These are phyloP conservation scores for Thalassiosira hispida DNA, from an alignment of 352 stramenopile genomes.

Conservation along the genomic window DNA sequence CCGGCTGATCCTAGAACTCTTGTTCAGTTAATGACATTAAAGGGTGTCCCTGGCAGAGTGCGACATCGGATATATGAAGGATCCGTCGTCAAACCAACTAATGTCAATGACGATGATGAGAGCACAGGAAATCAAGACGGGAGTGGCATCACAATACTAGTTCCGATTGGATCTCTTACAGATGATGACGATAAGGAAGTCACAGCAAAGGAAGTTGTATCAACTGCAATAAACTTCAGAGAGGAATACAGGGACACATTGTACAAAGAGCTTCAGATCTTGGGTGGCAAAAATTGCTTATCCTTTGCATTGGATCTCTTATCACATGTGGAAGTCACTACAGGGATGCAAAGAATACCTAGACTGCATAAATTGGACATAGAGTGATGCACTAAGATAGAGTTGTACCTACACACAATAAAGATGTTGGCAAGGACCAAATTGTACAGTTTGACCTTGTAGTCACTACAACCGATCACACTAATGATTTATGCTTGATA, in stretches of 20 bases:
- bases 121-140: slow-evolving; percentile 1
- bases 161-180: slow-evolving; percentile 21
- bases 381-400: too few species aligned
- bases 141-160: slow-evolving; percentile 26
- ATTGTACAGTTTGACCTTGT: too few species aligned
- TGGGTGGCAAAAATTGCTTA: slow-evolving; percentile 48
- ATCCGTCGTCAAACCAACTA: not conserved
- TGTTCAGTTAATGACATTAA: slow-evolving; percentile 46
- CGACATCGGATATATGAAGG: slow-evolving; percentile 27
- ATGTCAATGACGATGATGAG: not conserved
- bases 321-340: slow-evolving; percentile 14
- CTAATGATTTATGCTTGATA: too few species aligned
- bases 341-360: not conserved
- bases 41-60: slow-evolving; percentile 52
- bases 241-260: slow-evolving; percentile 2
- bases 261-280: slow-evolving; percentile 23
- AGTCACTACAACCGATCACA: too few species aligned
- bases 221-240: slow-evolving; percentile 26
- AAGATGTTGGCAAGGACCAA: too few species aligned
- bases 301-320: slow-evolving; percentile 47
- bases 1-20: slow-evolving; percentile 46
- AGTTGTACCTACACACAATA: too few species aligned
- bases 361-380: too few species aligned
- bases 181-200: not conserved
- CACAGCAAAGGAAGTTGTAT: slow-evolving; percentile 10